phyloP scores from a whole-genome alignment of 2,329 filamentous ascomycete genomes.

The Exophiala sideris region DNA sequence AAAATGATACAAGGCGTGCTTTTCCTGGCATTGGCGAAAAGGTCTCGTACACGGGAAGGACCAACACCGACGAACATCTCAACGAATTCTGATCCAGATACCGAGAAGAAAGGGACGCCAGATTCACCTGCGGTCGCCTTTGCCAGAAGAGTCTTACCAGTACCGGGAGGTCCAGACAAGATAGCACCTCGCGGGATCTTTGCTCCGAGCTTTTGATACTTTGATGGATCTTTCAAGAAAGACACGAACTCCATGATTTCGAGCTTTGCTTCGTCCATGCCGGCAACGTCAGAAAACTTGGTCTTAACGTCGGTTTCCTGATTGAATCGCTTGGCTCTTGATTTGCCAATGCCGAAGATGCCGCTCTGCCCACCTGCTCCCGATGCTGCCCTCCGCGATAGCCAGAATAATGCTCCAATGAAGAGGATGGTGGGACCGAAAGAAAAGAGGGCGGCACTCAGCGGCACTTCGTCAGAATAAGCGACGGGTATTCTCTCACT shows the following conservation, averaged over 20 bases:
- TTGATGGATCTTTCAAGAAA: conserved; percentile 89
- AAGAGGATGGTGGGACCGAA: conserved; percentile 87
- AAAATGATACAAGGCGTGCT: conserved; percentile 98
- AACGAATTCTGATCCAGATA: conserved; percentile 97
- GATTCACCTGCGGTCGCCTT: conserved; percentile 98
- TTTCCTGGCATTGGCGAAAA: conserved; percentile 92
- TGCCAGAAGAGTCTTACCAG: conserved; percentile 93
- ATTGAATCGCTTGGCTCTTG: conserved; percentile 94
- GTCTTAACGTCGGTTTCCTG: conserved; percentile 95
- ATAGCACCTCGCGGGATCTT: conserved; percentile 98
- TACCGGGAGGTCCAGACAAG: conserved; percentile 94
- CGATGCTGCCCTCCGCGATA: conserved; percentile 70
- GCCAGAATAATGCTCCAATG: conserved; percentile 76
- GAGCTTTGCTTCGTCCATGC: conserved; percentile 95
- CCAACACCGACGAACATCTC: conserved; percentile 99
- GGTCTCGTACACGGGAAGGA: conserved; percentile 87
- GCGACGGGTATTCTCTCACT: conserved; percentile 90
- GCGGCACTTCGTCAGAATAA: conserved; percentile 73
- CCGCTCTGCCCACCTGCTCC: conserved; percentile 66
- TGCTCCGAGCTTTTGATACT: conserved; percentile 89
- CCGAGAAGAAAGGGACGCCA: conserved; percentile 94
- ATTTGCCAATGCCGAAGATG: conserved; percentile 95
- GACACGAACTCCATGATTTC: conserved; percentile 99
- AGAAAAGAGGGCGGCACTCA: conserved; percentile 68
- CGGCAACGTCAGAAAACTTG: conserved; percentile 94